Conservation (phyloP, 176 grass and related monocot species). For the Bonia amplexicaulis region DNA sequence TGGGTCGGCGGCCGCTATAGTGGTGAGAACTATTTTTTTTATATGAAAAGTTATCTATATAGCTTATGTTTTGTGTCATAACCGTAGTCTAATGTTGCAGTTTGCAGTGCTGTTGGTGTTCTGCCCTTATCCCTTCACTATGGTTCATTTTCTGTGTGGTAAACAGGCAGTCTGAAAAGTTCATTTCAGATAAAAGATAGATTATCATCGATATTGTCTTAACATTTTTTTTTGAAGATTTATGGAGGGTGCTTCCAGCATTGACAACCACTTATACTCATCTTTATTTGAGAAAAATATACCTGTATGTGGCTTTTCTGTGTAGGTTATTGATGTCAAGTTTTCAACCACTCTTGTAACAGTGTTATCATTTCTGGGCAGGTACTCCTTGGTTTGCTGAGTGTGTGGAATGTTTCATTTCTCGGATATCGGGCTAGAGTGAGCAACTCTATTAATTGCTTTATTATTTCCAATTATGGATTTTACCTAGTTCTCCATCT, state of each 20-base stretch:
- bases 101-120: slow-evolving; percentile 97
- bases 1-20: slow-evolving; percentile 99
- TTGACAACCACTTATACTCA: slow-evolving; percentile 74
- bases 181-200: not conserved
- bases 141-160: no score
- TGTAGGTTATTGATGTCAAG: slow-evolving; percentile 1
- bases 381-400: slow-evolving; percentile 95
- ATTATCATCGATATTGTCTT: not conserved
- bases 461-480: not conserved
- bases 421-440: slow-evolving; percentile 92
- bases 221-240: slow-evolving; percentile 58
- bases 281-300: slow-evolving; percentile 89
- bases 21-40: slow-evolving; percentile 52
- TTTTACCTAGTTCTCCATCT: not conserved
- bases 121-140: slow-evolving; percentile 95
- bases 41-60: not conserved
- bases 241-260: slow-evolving; percentile 87
- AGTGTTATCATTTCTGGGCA: slow-evolving; percentile 37
- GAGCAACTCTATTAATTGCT: slow-evolving; percentile 8
- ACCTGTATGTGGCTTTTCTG: slow-evolving; percentile 63
- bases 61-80: slow-evolving; percentile 16
- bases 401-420: slow-evolving; percentile 98
- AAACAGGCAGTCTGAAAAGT: slow-evolving; percentile 30
- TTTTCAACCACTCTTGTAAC: slow-evolving; percentile 24
- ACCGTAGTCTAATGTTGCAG: slow-evolving; percentile 40